Conservation (phyloP, 192 early-diverging fungal species). For the Umbelopsis ramanniana region DNA sequence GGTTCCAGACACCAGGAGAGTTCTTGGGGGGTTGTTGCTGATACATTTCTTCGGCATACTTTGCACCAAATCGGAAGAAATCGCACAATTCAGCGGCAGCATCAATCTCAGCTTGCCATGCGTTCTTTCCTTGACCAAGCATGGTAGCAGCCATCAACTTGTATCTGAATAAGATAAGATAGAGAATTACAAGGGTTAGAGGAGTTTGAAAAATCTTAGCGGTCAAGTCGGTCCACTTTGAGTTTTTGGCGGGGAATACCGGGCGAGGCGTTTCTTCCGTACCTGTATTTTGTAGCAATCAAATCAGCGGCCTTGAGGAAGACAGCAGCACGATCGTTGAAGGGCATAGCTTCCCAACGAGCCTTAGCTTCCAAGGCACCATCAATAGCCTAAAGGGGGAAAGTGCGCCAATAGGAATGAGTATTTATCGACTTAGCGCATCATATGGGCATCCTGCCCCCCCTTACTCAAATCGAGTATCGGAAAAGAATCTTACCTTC, state of each 20-base stretch:
- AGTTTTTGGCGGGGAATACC: too few species aligned
- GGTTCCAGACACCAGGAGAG: slow-evolving; percentile 86
- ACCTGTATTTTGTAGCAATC: slow-evolving; percentile 87
- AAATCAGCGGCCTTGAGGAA: slow-evolving; percentile 99
- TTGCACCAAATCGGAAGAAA: slow-evolving; percentile 95
- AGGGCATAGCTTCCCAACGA: slow-evolving; percentile 91
- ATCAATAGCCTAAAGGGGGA: slow-evolving; percentile 71
- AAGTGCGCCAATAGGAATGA: slow-evolving; percentile 8
- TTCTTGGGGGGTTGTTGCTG: slow-evolving; percentile 91
- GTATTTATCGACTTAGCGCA: slow-evolving; percentile 14
- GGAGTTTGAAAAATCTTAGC: neutral
- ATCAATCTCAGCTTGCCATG: slow-evolving; percentile 99
- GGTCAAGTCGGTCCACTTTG: neutral
- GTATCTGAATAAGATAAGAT: slow-evolving; percentile 45
- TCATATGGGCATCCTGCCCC: neutral
- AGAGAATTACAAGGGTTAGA: neutral
- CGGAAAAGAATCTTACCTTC: slow-evolving; percentile 28
- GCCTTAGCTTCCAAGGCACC: slow-evolving; percentile 83
- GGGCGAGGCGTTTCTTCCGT: slow-evolving; percentile 25
- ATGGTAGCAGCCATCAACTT: slow-evolving; percentile 94
- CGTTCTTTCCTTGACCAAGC: slow-evolving; percentile 98
- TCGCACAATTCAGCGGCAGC: slow-evolving; percentile 93
- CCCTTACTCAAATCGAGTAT: neutral
- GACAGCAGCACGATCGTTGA: slow-evolving; percentile 93
- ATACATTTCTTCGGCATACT: slow-evolving; percentile 94